Conservation (phyloP, 2,329 filamentous ascomycete species). For the Sporothrix globosa region DNA sequence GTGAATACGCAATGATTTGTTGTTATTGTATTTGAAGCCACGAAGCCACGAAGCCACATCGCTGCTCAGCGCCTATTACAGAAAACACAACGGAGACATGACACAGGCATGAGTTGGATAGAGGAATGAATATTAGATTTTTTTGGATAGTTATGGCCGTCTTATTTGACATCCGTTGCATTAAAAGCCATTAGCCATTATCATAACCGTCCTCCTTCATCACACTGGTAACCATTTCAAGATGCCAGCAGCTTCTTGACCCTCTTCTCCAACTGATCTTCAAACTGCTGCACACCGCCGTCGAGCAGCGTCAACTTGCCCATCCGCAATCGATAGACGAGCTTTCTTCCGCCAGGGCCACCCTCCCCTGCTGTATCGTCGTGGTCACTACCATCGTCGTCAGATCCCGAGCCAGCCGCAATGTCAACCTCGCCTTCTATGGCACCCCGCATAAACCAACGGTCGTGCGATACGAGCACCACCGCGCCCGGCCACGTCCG, state of each 20-base stretch:
- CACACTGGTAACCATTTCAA: background rate
- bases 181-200: background rate
- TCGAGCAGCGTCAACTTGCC: conserved; percentile 60
- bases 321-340: conserved; percentile 63
- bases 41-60: background rate
- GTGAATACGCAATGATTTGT: conserved; percentile 41
- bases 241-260: conserved; percentile 50
- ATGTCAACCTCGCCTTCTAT: conserved; percentile 63
- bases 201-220: background rate
- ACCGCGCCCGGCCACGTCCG: conserved; percentile 72
- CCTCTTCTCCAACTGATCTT: conserved; percentile 63
- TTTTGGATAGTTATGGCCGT: background rate
- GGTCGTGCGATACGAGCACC: conserved; percentile 77
- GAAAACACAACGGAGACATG: background rate
- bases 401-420: conserved; percentile 45
- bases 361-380: conserved; percentile 54
- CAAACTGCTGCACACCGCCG: conserved; percentile 67
- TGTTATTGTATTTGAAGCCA: background rate
- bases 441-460: conserved; percentile 76
- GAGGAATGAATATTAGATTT: conserved; percentile 1
- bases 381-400: conserved; percentile 51
- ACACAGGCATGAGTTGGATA: conserved; percentile 18
- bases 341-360: conserved; percentile 50
- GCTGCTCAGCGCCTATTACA: background rate
- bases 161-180: background rate